Conservation (phyloP, 148 eudicot genomes). For the Cornus suecica region DNA sequence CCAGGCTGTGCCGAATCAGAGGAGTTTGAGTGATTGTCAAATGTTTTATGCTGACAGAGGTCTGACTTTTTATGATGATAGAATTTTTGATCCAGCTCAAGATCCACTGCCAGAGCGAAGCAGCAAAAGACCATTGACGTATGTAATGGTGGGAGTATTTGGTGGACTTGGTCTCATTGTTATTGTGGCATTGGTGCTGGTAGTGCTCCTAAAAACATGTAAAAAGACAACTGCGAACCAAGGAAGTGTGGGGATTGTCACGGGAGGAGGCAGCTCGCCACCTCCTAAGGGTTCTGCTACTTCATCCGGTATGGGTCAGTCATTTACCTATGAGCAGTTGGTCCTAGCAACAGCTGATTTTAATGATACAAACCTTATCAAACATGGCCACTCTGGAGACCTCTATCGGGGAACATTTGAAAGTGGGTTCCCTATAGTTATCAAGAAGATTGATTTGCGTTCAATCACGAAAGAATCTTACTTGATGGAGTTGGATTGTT, state of each 20-base stretch:
- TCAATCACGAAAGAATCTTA: slow-evolving; percentile 25
- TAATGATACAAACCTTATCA: slow-evolving; percentile 33
- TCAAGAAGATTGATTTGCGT: slow-evolving; percentile 35
- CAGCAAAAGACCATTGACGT: slow-evolving; percentile 19
- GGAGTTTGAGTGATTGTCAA: slow-evolving; percentile 22
- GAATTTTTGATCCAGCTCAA: slow-evolving; percentile 5
- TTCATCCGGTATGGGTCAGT: slow-evolving; percentile 21
- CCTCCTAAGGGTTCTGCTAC: slow-evolving; percentile 10
- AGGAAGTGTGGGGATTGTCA: slow-evolving; percentile 18
- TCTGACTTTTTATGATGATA: slow-evolving; percentile 14
- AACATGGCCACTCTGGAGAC: slow-evolving; percentile 44
- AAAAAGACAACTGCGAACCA: slow-evolving; percentile 9
- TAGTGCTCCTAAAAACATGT: slow-evolving; percentile 22
- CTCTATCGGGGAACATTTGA: slow-evolving; percentile 29
- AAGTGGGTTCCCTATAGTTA: slow-evolving; percentile 27
- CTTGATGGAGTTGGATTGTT: slow-evolving; percentile 31
- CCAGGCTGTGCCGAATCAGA: slow-evolving; percentile 19
- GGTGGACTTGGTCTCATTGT: slow-evolving; percentile 39
- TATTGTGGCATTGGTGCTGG: slow-evolving; percentile 16
- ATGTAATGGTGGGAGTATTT: slow-evolving; percentile 34
- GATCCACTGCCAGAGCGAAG: slow-evolving; percentile 5
- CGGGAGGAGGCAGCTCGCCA: slow-evolving; percentile 13
- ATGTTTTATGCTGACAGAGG: slow-evolving; percentile 27
- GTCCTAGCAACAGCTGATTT: slow-evolving; percentile 31
- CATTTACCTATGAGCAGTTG: slow-evolving; percentile 33